Evolutionary conservation across 441 rosid species (phyloP).

Genomic region (Dalechampia spathulata): DNA sequence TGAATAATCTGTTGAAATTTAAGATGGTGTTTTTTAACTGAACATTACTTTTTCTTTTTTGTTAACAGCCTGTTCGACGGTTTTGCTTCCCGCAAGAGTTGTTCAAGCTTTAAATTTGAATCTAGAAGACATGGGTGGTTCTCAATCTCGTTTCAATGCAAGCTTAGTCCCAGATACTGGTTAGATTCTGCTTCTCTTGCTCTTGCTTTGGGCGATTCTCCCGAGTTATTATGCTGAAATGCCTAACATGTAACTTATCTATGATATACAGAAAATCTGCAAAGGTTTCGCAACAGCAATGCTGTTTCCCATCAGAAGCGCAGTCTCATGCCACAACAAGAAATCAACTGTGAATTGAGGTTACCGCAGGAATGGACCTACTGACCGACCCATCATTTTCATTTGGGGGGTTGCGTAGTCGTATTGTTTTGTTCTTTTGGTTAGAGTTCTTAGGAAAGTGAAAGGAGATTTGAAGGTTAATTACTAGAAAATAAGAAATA

Average conservation of each 20-base stretch:
- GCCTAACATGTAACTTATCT: not conserved
- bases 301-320: slow-evolving; percentile 20
- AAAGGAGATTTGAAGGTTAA: not conserved
- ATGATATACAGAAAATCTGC: slow-evolving; percentile 17
- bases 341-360: slow-evolving; percentile 24
- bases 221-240: too few species aligned
- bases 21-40: too few species aligned
- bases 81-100: slow-evolving; percentile 67
- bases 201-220: too few species aligned
- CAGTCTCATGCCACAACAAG: slow-evolving; percentile 21
- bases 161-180: too few species aligned
- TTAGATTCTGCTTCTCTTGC: too few species aligned
- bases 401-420: not conserved
- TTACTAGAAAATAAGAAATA: not conserved
- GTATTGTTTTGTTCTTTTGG: not conserved
- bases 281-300: slow-evolving; percentile 16
- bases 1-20: too few species aligned
- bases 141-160: slow-evolving; percentile 30
- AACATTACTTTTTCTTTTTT: too few species aligned
- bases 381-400: slow-evolving; percentile 14
- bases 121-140: slow-evolving; percentile 26
- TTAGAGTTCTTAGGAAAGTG: not conserved
- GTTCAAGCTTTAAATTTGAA: slow-evolving; percentile 63
- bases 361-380: slow-evolving; percentile 66
- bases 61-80: slow-evolving; percentile 37